phyloP scores from a whole-genome alignment of 1,284 basidiomycete genomes.

The Sanghuangporus weigelae region DNA sequence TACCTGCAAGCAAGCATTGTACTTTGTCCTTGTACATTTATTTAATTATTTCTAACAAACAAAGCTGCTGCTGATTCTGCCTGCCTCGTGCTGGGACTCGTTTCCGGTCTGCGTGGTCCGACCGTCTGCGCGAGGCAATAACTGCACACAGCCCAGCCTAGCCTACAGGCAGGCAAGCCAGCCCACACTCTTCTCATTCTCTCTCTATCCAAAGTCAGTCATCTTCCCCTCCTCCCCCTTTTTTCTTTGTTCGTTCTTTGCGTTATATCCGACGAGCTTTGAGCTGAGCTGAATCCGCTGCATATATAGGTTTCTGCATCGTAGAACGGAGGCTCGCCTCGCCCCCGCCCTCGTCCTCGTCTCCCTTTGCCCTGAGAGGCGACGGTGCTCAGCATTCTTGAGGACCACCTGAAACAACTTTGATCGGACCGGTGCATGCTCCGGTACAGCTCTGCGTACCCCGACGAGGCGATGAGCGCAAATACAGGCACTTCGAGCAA shows the following conservation, averaged over 20 bases:
- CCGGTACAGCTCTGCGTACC: slow-evolving; percentile 9
- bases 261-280: neutral
- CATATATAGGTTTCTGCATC: neutral
- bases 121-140: slow-evolving; percentile 10
- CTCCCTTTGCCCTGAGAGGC: neutral
- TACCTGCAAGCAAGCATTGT: neutral
- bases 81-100: slow-evolving; percentile 16
- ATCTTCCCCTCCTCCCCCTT: neutral
- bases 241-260: neutral
- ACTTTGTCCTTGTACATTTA: neutral
- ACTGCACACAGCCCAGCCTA: neutral
- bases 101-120: slow-evolving; percentile 6
- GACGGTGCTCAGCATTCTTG: neutral
- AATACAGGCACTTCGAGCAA: neutral
- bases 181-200: neutral
- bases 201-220: neutral
- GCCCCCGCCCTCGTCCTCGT: neutral
- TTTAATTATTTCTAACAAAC: neutral
- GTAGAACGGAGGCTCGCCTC: too few species aligned
- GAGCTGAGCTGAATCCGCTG: too few species aligned
- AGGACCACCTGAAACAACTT: neutral
- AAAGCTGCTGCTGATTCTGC: neutral
- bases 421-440: neutral
- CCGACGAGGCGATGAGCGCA: neutral
- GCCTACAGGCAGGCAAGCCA: neutral